Evolutionary conservation across 768 basidiomycete genomes (phyloP).

Genomic region (Mycena kentingensis): DNA sequence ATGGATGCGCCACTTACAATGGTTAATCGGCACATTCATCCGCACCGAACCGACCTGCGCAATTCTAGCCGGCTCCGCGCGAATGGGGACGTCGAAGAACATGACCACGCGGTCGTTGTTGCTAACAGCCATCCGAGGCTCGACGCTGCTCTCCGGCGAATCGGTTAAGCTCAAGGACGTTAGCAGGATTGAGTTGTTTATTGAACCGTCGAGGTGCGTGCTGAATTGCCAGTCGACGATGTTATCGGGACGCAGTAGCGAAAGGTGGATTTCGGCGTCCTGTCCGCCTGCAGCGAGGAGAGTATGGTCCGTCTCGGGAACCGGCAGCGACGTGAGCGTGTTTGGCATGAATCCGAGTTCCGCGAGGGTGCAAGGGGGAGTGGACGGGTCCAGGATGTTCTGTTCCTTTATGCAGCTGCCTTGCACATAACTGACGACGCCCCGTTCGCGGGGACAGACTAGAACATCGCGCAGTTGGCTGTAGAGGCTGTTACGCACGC

Average conservation of each 20-base stretch:
- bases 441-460: conserved; percentile 68
- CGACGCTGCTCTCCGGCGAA: conserved; percentile 63
- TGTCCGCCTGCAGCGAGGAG: conserved; percentile 80
- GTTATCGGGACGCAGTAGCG: conserved; percentile 35
- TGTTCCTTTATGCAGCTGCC: conserved; percentile 59
- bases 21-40: conserved; percentile 76
- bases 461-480: conserved; percentile 81
- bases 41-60: conserved; percentile 54
- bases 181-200: conserved; percentile 82
- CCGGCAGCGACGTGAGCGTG: conserved; percentile 57
- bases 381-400: conserved; percentile 42
- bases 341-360: conserved; percentile 63
- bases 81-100: conserved; percentile 73
- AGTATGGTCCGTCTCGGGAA: conserved; percentile 53
- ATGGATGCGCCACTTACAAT: conserved; percentile 54
- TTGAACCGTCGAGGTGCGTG: conserved; percentile 59
- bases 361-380: conserved; percentile 52
- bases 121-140: conserved; percentile 78
- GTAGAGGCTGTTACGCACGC: conserved; percentile 14
- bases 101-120: conserved; percentile 86
- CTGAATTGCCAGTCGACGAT: conserved; percentile 55
- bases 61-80: conserved; percentile 47
- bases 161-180: conserved; percentile 59
- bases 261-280: conserved; percentile 70
- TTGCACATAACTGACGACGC: conserved; percentile 65